Base-by-base conservation (phyloP, 1,139 yeast genomes). In the Candida pseudoviswanathii region DNA sequence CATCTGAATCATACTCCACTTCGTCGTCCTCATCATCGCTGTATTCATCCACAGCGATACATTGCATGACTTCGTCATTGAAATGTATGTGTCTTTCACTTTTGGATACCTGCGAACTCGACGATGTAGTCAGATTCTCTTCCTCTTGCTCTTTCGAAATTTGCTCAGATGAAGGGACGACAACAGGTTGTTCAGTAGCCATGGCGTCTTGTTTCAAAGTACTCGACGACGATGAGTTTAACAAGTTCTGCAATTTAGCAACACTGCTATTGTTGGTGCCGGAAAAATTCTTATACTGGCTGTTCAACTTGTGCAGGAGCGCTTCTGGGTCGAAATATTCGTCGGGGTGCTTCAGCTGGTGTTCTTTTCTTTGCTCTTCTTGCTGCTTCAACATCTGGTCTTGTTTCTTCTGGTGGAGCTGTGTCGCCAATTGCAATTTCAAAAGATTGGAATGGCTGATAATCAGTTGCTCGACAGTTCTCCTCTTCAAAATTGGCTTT, bases 61-160 rank as follows among this genome's bases (percentile, higher is more conserved):
- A 92, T 68, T 94, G 98, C 64, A 89, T 92, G 27, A 94, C 99
- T 51, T 91, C 83, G 62, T 90, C 96, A 63, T 87, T 92, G 69
- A 94, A 94, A 68, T 91, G 98, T 51, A 92, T 91, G 57, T 80
- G 94, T 54, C 94, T 78, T 44, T 69, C 73, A 21, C 36, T 29
- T 30, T 33, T 47, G 11, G 46, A 45, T 6, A 24, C 27, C 5
- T 29, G 7, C 24, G 41, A 43, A 24, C 32, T 33, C 2, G 48
- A 34, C 10, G 21, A 31, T 21, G n/a, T n/a, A n/a, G 4, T 29
- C 54, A 68, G 38, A 11, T 68, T 44, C 21, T 37, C 47, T 32
- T 34, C 36, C 29, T 27, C 36, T 47, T 22, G 54, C 34, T 27
- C 46, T 49, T 29, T 43, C 16, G 25, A 34, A 3, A 45, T 27